A percentile compares a stretch with the other conserved stretches of the same genome.
Evolutionary conservation across 441 rosid genomes (phyloP).

Genomic region (Manihot esculenta): DNA sequence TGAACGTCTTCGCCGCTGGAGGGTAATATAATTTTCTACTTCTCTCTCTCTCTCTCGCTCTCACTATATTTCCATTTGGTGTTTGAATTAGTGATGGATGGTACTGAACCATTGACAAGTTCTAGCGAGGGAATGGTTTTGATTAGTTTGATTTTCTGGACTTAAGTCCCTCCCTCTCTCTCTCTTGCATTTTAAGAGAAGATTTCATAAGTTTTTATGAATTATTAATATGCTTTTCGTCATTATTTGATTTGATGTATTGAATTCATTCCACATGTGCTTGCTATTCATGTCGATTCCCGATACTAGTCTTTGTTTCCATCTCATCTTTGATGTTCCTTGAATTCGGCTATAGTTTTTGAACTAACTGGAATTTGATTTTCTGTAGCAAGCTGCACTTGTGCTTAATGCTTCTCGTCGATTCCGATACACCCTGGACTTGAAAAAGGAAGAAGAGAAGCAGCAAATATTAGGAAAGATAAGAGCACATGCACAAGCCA

Average conservation of each 20-base stretch:
- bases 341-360: neutral
- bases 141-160: neutral
- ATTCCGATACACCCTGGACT: conserved; percentile 88
- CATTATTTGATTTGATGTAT: no score
- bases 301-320: no score
- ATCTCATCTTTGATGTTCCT: no score
- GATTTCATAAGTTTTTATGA: no score
- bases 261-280: no score
- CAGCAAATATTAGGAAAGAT: conserved; percentile 60
- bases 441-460: conserved; percentile 89
- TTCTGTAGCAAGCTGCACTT: conserved; percentile 88
- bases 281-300: no score
- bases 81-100: neutral
- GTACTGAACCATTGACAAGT: no score
- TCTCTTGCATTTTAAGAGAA: no score
- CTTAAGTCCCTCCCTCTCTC: no score
- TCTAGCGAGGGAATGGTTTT: neutral
- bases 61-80: neutral
- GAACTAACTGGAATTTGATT: neutral
- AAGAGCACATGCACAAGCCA: conserved; percentile 82
- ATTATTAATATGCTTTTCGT: no score
- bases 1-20: conserved; percentile 78
- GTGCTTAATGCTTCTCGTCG: conserved; percentile 97
- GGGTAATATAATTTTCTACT: conserved; percentile 37
- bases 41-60: neutral